These are phyloP conservation scores for Hanseniaspora opuntiae DNA, from an alignment of 805 yeast genomes.

Conservation along the genomic window DNA sequence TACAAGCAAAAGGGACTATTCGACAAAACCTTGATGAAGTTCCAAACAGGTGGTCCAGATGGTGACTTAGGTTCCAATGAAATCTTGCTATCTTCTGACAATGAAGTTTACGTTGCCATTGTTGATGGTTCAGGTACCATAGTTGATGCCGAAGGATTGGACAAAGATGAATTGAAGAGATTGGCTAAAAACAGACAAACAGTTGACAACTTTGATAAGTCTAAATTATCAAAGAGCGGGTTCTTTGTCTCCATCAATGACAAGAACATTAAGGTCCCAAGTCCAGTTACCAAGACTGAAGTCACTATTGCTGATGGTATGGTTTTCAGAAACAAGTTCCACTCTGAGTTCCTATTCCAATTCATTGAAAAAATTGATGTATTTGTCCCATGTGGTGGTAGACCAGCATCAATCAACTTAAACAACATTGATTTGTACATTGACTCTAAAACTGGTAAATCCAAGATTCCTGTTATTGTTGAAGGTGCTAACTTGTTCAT, in stretches of 20 bases:
- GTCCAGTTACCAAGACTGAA: constrained; percentile 32
- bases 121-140: constrained; percentile 95
- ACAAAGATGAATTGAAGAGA: constrained; percentile 61
- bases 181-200: constrained; percentile 67
- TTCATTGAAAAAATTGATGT: constrained; percentile 55
- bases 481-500: constrained; percentile 96
- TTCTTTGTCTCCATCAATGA: constrained; percentile 79
- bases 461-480: constrained; percentile 72
- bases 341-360: constrained; percentile 50
- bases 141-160: constrained; percentile 80
- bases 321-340: constrained; percentile 81
- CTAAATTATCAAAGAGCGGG: constrained; percentile 60
- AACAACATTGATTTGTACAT: constrained; percentile 63
- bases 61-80: constrained; percentile 97
- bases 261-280: constrained; percentile 61
- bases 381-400: constrained; percentile 97
- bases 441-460: constrained; percentile 60
- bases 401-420: constrained; percentile 90
- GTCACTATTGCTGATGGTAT: constrained; percentile 66
- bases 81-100: constrained; percentile 60
- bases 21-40: constrained; percentile 50
- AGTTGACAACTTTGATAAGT: constrained; percentile 53
- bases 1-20: constrained; percentile 61
- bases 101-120: constrained; percentile 72
- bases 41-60: constrained; percentile 98